A percentile compares a stretch with the other conserved stretches of the same genome.
phyloP scores from a whole-genome alignment of 2,329 filamentous ascomycete genomes.

The Lachnellula occidentalis region DNA sequence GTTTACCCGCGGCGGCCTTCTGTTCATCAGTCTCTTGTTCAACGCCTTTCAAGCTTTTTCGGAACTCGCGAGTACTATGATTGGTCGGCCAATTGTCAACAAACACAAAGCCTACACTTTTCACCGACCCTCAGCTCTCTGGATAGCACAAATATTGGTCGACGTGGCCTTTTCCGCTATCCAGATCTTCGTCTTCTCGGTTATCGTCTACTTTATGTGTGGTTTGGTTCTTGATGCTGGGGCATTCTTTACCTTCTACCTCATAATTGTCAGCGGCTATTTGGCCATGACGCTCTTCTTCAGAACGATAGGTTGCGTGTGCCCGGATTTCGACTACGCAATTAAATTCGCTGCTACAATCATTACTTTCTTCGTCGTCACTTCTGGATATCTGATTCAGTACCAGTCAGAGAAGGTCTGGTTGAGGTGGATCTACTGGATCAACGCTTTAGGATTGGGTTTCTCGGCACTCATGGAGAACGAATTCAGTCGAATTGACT shows the following conservation, averaged over 20 bases:
- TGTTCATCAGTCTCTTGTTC: constrained; percentile 77
- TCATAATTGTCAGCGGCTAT: constrained; percentile 64
- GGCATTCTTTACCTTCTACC: constrained; percentile 71
- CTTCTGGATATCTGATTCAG: constrained; percentile 79
- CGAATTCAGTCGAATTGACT: constrained; percentile 65
- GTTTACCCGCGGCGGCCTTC: constrained; percentile 74
- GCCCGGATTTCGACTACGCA: constrained; percentile 78
- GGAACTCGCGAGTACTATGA: constrained; percentile 70
- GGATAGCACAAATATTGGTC: constrained; percentile 77
- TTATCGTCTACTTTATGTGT: constrained; percentile 78
- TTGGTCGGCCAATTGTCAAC: constrained; percentile 70
- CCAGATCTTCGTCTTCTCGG: constrained; percentile 65
- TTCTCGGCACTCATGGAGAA: constrained; percentile 82
- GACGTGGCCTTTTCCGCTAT: constrained; percentile 67
- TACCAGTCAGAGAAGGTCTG: constrained; percentile 69
- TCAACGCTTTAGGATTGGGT: constrained; percentile 68
- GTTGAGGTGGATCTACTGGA: constrained; percentile 75
- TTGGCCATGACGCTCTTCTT: constrained; percentile 74
- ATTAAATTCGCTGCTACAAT: constrained; percentile 76
- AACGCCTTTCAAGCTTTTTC: constrained; percentile 84
- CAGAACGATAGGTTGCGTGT: constrained; percentile 67
- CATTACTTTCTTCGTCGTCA: constrained; percentile 77
- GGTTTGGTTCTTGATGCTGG: constrained; percentile 63
- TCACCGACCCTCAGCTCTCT: constrained; percentile 74
- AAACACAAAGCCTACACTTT: constrained; percentile 83